A percentile compares a stretch with the other conserved stretches of the same genome.
Evolutionary conservation across 768 basidiomycete species (phyloP).

Genomic region (Rubroboletus satanas): DNA sequence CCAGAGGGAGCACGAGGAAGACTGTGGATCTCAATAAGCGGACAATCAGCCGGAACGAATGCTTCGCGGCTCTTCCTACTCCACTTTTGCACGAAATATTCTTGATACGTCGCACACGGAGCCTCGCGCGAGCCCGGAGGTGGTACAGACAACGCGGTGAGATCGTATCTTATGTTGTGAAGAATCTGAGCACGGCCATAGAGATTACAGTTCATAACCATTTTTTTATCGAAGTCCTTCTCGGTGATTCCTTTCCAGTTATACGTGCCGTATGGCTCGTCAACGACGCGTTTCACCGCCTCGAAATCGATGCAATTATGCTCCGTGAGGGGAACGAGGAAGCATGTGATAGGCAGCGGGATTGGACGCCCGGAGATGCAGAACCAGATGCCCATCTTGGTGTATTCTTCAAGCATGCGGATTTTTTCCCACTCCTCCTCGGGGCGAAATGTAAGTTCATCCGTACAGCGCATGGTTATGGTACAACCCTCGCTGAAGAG

Average conservation of each 20-base stretch:
- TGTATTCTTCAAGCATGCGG: conserved; percentile 60
- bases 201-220: conserved; percentile 55
- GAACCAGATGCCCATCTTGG: conserved; percentile 56
- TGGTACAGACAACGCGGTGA: conserved; percentile 62
- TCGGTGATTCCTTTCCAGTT: conserved; percentile 57
- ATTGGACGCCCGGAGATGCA: conserved; percentile 59
- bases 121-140: conserved; percentile 47
- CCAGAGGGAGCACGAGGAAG: conserved; percentile 42
- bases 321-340: conserved; percentile 60
- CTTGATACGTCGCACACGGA: conserved; percentile 48
- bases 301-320: conserved; percentile 53
- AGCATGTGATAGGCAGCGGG: conserved; percentile 49
- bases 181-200: conserved; percentile 55
- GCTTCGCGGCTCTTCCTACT: conserved; percentile 43
- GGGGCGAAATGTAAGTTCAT: conserved; percentile 45
- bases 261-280: conserved; percentile 44
- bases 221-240: conserved; percentile 43
- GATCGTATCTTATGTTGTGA: conserved; percentile 56
- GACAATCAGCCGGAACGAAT: conserved; percentile 51
- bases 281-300: conserved; percentile 48
- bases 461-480: conserved; percentile 41
- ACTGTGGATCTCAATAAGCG: conserved; percentile 54
- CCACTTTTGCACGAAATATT: conserved; percentile 57
- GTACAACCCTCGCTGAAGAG: conserved; percentile 34
- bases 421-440: conserved; percentile 47